Conservation (phyloP, 495 filamentous ascomycete genomes). For the Chaetomium fimeti region DNA sequence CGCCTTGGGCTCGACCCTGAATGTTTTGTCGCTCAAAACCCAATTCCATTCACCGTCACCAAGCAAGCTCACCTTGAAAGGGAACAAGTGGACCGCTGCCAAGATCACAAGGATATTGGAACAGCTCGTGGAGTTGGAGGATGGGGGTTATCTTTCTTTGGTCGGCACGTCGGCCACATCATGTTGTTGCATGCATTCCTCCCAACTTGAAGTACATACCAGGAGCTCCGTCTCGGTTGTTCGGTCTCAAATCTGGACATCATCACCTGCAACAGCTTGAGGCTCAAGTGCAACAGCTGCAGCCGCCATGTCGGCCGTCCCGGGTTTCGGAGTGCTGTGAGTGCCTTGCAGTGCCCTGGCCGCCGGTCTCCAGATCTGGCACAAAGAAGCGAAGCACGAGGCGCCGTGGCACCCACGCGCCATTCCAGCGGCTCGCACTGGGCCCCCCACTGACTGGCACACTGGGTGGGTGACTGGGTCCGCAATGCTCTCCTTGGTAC, state of each 20-base stretch:
- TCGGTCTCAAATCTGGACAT: background rate
- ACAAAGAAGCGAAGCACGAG: background rate
- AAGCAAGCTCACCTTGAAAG: no score
- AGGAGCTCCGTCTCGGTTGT: no score
- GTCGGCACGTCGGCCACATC: no score
- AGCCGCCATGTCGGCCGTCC: background rate
- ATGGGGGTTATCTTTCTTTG: no score
- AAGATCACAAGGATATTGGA: no score
- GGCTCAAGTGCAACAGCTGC: background rate
- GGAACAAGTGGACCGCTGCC: no score
- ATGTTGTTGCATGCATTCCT: no score
- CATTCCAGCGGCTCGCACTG: conserved; percentile 25
- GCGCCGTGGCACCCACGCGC: background rate
- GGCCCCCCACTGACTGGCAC: conserved; percentile 17
- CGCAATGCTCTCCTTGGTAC: no score
- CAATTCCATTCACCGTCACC: background rate
- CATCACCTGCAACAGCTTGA: background rate
- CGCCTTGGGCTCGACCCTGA: background rate
- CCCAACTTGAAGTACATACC: no score
- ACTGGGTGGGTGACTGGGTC: no score
- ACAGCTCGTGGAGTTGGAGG: no score
- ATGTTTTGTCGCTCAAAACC: background rate
- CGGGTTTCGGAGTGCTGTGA: background rate
- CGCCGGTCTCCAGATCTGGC: background rate
- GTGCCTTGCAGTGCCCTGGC: background rate